These are phyloP conservation scores for Candida awuae DNA, from an alignment of 805 yeast genomes.

Conservation along the genomic window DNA sequence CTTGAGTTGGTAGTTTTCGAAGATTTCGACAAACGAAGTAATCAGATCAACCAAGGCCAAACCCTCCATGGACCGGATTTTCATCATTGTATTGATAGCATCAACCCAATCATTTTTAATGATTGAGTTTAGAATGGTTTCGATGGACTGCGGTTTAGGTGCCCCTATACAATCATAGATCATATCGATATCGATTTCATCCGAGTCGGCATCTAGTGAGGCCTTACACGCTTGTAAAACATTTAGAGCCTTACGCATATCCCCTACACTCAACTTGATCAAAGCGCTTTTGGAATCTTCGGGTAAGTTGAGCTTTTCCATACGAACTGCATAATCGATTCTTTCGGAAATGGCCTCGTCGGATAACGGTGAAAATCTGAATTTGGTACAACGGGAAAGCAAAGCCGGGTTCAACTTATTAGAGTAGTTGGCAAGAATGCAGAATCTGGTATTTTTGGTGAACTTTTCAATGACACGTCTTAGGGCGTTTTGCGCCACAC, in stretches of 20 bases:
- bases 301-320: slow-evolving; percentile 54
- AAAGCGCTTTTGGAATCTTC: slow-evolving; percentile 58
- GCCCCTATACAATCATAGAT: slow-evolving; percentile 94
- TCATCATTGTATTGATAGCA: slow-evolving; percentile 57
- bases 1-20: slow-evolving; percentile 61
- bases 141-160: slow-evolving; percentile 83
- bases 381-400: slow-evolving; percentile 88
- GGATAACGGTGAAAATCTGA: slow-evolving; percentile 80
- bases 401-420: slow-evolving; percentile 95
- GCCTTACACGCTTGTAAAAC: slow-evolving; percentile 92
- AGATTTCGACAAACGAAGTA: slow-evolving; percentile 62
- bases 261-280: slow-evolving; percentile 76
- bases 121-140: slow-evolving; percentile 65
- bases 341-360: slow-evolving; percentile 61
- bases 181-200: slow-evolving; percentile 60
- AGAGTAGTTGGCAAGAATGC: slow-evolving; percentile 91
- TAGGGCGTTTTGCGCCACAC: slow-evolving; percentile 76
- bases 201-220: slow-evolving; percentile 44
- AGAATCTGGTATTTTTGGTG: slow-evolving; percentile 90
- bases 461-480: slow-evolving; percentile 85
- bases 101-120: slow-evolving; percentile 85
- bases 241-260: slow-evolving; percentile 91
- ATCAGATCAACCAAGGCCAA: slow-evolving; percentile 83
- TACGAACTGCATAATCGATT: slow-evolving; percentile 56
- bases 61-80: slow-evolving; percentile 65